Conservation (phyloP, 2,329 filamentous ascomycete genomes). For the Phialemonium atrogriseum region DNA sequence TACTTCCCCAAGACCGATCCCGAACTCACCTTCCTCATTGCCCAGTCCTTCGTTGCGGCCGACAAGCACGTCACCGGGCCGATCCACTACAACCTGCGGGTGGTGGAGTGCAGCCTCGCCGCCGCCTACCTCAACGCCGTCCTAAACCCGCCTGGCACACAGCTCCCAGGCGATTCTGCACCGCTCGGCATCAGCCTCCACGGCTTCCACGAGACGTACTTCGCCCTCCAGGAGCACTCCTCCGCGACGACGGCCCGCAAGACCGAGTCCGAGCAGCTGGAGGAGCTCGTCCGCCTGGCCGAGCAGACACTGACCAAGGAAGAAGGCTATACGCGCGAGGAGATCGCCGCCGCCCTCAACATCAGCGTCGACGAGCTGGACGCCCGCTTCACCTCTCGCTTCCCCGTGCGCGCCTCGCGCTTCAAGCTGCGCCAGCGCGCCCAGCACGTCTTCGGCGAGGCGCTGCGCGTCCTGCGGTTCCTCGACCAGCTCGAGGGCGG, state of each 20-base stretch:
- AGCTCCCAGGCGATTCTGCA: constrained; percentile 67
- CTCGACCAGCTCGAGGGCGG: constrained; percentile 61
- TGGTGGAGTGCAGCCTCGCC: constrained; percentile 90
- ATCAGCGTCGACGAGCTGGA: constrained; percentile 66
- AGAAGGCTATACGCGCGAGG: constrained; percentile 80
- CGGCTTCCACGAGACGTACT: constrained; percentile 80
- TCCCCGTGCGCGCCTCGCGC: constrained; percentile 77
- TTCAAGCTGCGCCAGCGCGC: constrained; percentile 87
- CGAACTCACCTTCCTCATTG: constrained; percentile 85
- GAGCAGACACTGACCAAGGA: constrained; percentile 65
- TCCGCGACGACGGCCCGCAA: constrained; percentile 18
- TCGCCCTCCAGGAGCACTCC: constrained; percentile 42
- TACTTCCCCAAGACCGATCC: constrained; percentile 73
- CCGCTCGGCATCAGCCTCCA: constrained; percentile 77
- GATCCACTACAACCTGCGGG: constrained; percentile 91
- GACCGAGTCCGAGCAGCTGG: constrained; percentile 55
- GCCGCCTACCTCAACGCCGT: constrained; percentile 58
- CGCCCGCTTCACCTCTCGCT: constrained; percentile 72
- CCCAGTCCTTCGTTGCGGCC: constrained; percentile 86
- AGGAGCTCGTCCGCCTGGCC: constrained; percentile 61
- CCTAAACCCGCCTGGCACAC: constrained; percentile 46
- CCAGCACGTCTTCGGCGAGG: constrained; percentile 85
- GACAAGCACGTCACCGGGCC: constrained; percentile 94
- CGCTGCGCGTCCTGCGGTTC: constrained; percentile 77
- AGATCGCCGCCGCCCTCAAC: constrained; percentile 66